phyloP scores from a whole-genome alignment of 495 filamentous ascomycete species.

The Trichoderma erinaceum region DNA sequence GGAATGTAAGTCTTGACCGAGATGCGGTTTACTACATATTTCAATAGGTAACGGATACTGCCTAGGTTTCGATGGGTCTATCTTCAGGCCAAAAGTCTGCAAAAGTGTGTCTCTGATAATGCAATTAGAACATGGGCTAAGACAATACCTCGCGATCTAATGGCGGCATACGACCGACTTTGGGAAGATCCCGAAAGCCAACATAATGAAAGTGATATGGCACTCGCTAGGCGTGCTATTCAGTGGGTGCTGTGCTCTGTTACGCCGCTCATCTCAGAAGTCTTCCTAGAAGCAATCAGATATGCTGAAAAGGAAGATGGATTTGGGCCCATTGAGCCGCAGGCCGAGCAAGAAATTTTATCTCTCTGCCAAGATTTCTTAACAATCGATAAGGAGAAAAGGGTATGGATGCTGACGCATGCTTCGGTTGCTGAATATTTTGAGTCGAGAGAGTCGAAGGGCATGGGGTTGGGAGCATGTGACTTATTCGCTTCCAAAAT shows the following conservation, averaged over 20 bases:
- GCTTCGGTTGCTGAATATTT: not conserved
- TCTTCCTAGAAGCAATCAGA: not conserved
- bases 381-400: not conserved
- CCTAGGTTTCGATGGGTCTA: conserved; percentile 30
- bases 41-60: no score
- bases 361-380: not conserved
- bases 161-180: conserved; percentile 32
- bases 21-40: no score
- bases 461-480: not conserved
- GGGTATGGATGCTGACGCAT: not conserved
- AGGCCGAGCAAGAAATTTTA: not conserved
- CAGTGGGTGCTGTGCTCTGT: not conserved
- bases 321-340: not conserved
- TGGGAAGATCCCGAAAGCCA: conserved; percentile 19
- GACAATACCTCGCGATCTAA: conserved; percentile 28
- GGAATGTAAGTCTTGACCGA: conserved; percentile 17
- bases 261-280: not conserved
- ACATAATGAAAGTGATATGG: not conserved
- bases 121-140: conserved; percentile 25
- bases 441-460: not conserved
- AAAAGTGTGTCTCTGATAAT: conserved; percentile 16
- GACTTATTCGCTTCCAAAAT: not conserved
- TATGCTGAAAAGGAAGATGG: not conserved
- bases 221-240: not conserved
- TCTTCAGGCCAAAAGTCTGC: conserved; percentile 31